Base-by-base conservation (phyloP, 768 basidiomycete genomes). In the Lentinula detonsa region DNA sequence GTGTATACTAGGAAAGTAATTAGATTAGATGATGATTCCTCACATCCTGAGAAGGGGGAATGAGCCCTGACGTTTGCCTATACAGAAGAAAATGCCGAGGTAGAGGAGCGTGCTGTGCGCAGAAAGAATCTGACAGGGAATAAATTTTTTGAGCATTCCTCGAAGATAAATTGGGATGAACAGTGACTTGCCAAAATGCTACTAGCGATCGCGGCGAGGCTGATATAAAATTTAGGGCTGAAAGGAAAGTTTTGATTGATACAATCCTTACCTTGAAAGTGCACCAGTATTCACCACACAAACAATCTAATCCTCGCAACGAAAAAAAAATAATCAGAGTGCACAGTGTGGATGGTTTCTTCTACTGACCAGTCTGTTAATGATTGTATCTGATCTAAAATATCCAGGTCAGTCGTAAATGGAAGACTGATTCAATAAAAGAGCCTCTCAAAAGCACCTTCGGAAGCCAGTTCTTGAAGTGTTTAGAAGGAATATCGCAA, bases 381-480 rank as follows among this genome's bases (percentile, higher is more conserved):
- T 80, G 70, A 82, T 74, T 1, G 75, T 77, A 50, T 82, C 78
- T 6, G 81, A 81, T 63, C 76, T 78, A 64, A 9, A 15, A 34
- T 11, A 62, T 45, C 28, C 56, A 54, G 59, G 9, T 8, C 40
- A 21, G 4, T 39, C 16, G n/a, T 18, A 37, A 23, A 15, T 8
- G 7, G 28, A 55, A 69, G 21, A 55, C 42, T 16, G 2, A 39
- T 8, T 1, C 37, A 39, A 13, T 39, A 2, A 39, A 39, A 39
- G 28, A 28, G 28, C 37, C 13, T 39, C 9, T 39, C 37, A 8
- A 3, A 31, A 18, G 16, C 61, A 76, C 80, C 72, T 74, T 23
- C 71, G 72, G 68, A 81, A 82, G n/a, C 81, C 80, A 46, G 81
- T 80, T 49, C 80, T 73, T 1, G 78, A 80, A 7, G 65, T 66